Conservation (phyloP, 2,329 filamentous ascomycete genomes). For the Fusarium chlamydosporum region DNA sequence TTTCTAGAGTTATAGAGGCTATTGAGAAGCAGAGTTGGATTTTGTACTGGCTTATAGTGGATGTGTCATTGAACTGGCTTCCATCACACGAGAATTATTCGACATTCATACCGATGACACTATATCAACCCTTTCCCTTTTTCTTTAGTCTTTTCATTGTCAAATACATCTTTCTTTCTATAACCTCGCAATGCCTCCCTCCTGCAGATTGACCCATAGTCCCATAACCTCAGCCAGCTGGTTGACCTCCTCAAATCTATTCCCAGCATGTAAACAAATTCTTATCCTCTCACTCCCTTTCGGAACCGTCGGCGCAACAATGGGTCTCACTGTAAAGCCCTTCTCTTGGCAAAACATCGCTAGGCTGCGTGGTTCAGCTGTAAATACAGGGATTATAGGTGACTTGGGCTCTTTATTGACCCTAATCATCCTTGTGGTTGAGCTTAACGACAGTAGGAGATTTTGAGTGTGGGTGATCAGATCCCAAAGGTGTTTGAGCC, state of each 20-base stretch:
- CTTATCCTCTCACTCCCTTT: slow-evolving; percentile 73
- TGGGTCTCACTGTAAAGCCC: slow-evolving; percentile 73
- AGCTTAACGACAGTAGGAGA: slow-evolving; percentile 60
- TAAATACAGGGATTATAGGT: slow-evolving; percentile 75
- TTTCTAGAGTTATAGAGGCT: too few relatives aligned
- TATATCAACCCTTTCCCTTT: too few relatives aligned
- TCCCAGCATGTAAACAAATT: slow-evolving; percentile 77
- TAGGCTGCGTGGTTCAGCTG: slow-evolving; percentile 68
- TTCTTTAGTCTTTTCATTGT: too few relatives aligned
- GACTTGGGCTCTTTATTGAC: slow-evolving; percentile 63
- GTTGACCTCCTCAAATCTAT: slow-evolving; percentile 70
- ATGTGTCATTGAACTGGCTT: too few relatives aligned
- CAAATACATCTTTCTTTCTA: not conserved
- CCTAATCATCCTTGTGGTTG: slow-evolving; percentile 41
- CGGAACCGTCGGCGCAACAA: slow-evolving; percentile 78
- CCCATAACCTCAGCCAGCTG: slow-evolving; percentile 64
- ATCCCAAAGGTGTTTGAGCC: slow-evolving; percentile 53
- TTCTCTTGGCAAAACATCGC: slow-evolving; percentile 71
- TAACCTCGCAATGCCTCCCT: not conserved
- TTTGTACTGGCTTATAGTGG: too few relatives aligned
- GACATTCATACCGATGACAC: too few relatives aligned
- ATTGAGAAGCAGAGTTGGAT: too few relatives aligned
- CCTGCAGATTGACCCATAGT: slow-evolving; percentile 57
- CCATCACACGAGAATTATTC: too few relatives aligned
- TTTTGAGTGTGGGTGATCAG: slow-evolving; percentile 59